These are phyloP conservation scores for Lachnellula willkommii DNA, from an alignment of 2,329 filamentous ascomycete species.

Conservation along the genomic window DNA sequence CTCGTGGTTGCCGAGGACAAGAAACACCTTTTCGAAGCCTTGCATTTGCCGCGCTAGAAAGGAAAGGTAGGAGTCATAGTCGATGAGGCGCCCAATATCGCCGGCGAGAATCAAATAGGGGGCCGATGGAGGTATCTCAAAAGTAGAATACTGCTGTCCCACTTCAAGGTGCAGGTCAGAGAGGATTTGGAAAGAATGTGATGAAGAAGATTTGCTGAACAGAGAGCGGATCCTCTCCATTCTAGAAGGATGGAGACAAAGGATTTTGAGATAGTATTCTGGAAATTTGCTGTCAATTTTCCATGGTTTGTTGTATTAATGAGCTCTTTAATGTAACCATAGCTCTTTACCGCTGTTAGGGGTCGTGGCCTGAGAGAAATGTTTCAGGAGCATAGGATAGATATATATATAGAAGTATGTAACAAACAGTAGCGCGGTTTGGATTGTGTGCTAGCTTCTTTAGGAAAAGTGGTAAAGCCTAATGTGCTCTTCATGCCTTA, in stretches of 20 bases:
- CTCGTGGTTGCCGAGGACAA: constrained; percentile 45
- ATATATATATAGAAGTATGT: too few relatives aligned
- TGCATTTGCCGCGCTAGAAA: constrained; percentile 31
- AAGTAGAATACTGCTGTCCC: constrained; percentile 34
- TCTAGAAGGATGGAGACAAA: not conserved
- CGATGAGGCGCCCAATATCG: constrained; percentile 41
- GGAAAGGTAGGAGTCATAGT: constrained; percentile 27
- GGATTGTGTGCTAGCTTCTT: too few relatives aligned
- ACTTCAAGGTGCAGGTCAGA: constrained; percentile 44
- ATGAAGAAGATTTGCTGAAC: not conserved
- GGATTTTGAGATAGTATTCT: not conserved
- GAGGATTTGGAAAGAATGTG: constrained; percentile 10
- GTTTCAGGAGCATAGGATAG: too few relatives aligned
- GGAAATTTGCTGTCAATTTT: not conserved
- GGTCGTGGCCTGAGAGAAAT: too few relatives aligned
- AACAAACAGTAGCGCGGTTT: too few relatives aligned
- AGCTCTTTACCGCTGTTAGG: too few relatives aligned
- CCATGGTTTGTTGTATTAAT: not conserved
- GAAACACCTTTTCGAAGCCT: constrained; percentile 36
- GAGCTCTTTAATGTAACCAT: not conserved
- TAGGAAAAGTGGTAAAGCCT: too few relatives aligned
- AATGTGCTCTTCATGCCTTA: too few relatives aligned
- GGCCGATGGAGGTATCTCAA: constrained; percentile 35
- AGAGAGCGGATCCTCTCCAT: constrained; percentile 4
- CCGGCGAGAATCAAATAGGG: constrained; percentile 44